Conservation (phyloP, 2,329 filamentous ascomycete species). For the Balansia obtecta region DNA sequence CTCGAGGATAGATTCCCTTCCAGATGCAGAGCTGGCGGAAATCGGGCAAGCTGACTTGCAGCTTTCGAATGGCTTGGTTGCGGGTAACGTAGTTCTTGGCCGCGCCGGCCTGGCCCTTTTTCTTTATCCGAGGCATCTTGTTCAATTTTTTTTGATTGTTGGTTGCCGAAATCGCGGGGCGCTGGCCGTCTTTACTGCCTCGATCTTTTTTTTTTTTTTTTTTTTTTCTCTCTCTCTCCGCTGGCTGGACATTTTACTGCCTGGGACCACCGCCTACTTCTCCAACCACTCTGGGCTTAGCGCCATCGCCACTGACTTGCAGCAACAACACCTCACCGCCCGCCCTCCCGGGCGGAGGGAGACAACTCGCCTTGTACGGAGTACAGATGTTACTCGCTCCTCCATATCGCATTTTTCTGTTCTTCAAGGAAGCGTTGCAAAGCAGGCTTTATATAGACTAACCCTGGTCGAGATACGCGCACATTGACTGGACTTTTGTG, state of each 20-base stretch:
- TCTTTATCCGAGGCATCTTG: slow-evolving; percentile 68
- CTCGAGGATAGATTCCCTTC: slow-evolving; percentile 97
- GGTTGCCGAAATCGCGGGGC: slow-evolving; percentile 19
- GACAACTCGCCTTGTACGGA: neutral
- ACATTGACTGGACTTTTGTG: too few species aligned
- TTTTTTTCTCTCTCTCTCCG: slow-evolving; percentile 13
- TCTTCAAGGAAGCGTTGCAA: too few species aligned
- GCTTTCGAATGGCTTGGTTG: slow-evolving; percentile 92
- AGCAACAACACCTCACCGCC: slow-evolving; percentile 15
- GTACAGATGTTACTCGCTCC: neutral
- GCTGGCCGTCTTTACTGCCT: slow-evolving; percentile 10
- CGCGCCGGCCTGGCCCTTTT: slow-evolving; percentile 82
- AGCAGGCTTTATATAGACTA: too few species aligned
- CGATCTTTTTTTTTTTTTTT: slow-evolving; percentile 20
- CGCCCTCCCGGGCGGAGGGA: too few species aligned
- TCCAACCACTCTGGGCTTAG: slow-evolving; percentile 8
- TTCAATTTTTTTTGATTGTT: slow-evolving; percentile 4
- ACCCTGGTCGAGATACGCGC: too few species aligned
- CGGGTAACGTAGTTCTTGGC: slow-evolving; percentile 98
- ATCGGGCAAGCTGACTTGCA: slow-evolving; percentile 92
- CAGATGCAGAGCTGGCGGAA: slow-evolving; percentile 98
- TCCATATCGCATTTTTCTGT: too few species aligned
- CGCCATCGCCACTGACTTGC: neutral
- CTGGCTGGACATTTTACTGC: slow-evolving; percentile 22
- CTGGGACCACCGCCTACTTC: slow-evolving; percentile 16